Evolutionary conservation across 441 rosid species (phyloP).

Genomic region (Dalechampia spathulata): DNA sequence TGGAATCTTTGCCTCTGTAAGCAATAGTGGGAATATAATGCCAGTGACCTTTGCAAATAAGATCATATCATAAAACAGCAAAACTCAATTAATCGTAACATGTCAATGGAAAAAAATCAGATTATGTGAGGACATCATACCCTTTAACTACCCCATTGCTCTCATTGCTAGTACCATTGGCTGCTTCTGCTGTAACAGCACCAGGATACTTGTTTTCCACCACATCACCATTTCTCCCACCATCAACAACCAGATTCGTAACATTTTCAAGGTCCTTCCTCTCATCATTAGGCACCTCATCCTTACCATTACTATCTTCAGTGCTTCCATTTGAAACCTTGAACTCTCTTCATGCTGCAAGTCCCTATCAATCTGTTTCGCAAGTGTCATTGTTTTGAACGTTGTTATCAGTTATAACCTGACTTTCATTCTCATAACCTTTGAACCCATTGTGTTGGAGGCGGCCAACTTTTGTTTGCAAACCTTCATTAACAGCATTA

Average conservation of each 20-base stretch:
- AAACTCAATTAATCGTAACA: too few species aligned
- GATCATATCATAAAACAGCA: too few species aligned
- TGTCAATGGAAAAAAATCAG: too few species aligned
- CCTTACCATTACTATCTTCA: background rate
- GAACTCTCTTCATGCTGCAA: background rate
- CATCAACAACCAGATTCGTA: too few species aligned
- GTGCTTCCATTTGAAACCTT: background rate
- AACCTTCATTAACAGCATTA: conserved; percentile 2
- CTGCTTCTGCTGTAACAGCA: background rate
- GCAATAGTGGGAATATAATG: too few species aligned
- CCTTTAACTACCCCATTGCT: background rate
- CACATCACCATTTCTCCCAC: background rate
- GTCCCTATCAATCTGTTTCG: too few species aligned
- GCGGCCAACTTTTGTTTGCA: background rate
- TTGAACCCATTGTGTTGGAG: background rate
- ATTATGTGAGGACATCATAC: too few species aligned
- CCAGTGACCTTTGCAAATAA: too few species aligned
- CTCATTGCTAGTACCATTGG: background rate
- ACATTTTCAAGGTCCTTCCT: background rate
- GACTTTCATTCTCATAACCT: background rate
- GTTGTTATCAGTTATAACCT: background rate
- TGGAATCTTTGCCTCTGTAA: too few species aligned
- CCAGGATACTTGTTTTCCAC: background rate
- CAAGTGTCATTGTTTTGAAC: background rate
- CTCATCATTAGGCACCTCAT: background rate